phyloP scores from a whole-genome alignment of 1,139 yeast species.

The Saccharomyces hybrid region DNA sequence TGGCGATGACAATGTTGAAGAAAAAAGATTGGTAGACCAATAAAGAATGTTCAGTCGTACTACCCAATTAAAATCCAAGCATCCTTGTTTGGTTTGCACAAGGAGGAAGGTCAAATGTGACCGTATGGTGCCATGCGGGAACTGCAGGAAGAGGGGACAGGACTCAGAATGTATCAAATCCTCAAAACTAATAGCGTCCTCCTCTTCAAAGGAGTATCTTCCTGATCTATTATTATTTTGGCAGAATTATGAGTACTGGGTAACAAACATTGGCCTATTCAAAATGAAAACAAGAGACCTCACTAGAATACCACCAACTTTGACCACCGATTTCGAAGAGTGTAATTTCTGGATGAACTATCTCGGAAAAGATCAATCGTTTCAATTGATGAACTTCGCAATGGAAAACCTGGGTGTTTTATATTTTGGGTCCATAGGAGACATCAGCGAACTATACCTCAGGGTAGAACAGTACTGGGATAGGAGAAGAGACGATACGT shows the following conservation, averaged over 20 bases:
- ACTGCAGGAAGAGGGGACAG: constrained; percentile 26
- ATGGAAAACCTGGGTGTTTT: constrained; percentile 28
- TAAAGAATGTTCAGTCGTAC: background rate
- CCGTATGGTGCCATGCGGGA: constrained; percentile 27
- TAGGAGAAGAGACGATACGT: constrained; percentile 8
- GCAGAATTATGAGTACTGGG: constrained; percentile 28
- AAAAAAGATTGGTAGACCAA: no score
- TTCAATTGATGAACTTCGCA: constrained; percentile 24
- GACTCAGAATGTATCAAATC: constrained; percentile 21
- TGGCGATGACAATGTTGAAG: no score
- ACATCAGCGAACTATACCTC: constrained; percentile 24
- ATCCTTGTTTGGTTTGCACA: constrained; percentile 24
- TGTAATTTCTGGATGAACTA: constrained; percentile 12
- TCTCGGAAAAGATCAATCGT: constrained; percentile 16
- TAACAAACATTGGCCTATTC: constrained; percentile 22
- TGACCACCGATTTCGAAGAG: constrained; percentile 8
- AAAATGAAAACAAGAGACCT: constrained; percentile 9
- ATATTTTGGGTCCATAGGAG: constrained; percentile 28
- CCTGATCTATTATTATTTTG: constrained; percentile 18
- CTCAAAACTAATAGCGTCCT: constrained; percentile 2
- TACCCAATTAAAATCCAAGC: constrained; percentile 9
- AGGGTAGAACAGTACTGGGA: constrained; percentile 23
- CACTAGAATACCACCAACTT: background rate
- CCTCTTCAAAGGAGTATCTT: constrained; percentile 5
- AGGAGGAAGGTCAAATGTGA: constrained; percentile 30